Conservation (phyloP, 768 basidiomycete species). For the Tricholoma furcatifolium region DNA sequence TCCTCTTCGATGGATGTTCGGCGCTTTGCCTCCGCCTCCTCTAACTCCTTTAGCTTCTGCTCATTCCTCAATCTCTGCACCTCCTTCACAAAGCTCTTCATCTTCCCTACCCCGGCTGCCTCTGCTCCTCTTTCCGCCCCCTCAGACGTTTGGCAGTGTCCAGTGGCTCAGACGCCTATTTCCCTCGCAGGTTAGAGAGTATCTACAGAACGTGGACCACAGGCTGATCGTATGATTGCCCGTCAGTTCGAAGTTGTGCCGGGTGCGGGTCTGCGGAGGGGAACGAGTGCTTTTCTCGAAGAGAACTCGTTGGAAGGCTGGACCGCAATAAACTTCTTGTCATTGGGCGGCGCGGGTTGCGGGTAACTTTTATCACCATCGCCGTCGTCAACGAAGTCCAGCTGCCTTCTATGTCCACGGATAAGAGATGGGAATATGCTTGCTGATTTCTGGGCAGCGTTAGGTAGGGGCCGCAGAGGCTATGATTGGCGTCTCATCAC, state of each 20-base stretch:
- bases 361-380: conserved; percentile 22
- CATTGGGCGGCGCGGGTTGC: conserved; percentile 47
- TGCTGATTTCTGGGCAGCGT: conserved; percentile 24
- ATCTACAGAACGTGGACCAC: conserved; percentile 11
- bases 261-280: conserved; percentile 10
- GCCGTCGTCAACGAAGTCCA: conserved; percentile 22
- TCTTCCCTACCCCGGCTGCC: conserved; percentile 34
- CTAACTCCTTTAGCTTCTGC: conserved; percentile 36
- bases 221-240: neutral
- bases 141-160: conserved; percentile 35
- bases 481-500: no score
- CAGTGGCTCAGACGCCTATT: conserved; percentile 32
- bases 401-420: conserved; percentile 37
- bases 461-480: no score
- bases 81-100: conserved; percentile 43
- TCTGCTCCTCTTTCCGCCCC: conserved; percentile 28
- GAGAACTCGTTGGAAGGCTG: conserved; percentile 10
- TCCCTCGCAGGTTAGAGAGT: conserved; percentile 28
- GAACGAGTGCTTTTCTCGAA: conserved; percentile 18
- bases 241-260: neutral
- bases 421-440: conserved; percentile 36
- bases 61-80: conserved; percentile 42
- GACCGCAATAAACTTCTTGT: conserved; percentile 24
- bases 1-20: conserved; percentile 40
- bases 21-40: conserved; percentile 42